Conservation (phyloP, 768 basidiomycete genomes). For the Mycena vitilis region DNA sequence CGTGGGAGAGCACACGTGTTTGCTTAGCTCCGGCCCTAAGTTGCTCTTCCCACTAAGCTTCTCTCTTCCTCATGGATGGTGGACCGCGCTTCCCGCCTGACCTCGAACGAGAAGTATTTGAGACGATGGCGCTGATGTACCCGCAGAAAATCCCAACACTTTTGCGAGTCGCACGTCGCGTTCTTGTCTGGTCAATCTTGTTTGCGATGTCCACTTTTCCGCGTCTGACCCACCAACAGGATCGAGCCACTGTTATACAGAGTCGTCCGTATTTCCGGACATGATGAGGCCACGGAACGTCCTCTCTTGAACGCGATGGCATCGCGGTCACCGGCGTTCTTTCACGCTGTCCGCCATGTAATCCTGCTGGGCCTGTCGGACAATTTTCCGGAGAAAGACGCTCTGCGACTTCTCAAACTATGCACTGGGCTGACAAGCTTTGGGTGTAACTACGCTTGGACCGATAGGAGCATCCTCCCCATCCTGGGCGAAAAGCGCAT, state of each 20-base stretch:
- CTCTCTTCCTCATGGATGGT: too few relatives aligned
- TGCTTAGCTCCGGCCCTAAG: too few relatives aligned
- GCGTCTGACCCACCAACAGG: background rate
- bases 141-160: background rate
- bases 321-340: background rate
- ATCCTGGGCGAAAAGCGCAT: background rate
- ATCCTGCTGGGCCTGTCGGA: background rate
- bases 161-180: constrained; percentile 5
- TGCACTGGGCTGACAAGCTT: background rate
- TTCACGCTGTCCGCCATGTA: background rate
- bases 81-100: background rate
- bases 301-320: background rate
- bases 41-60: too few relatives aligned
- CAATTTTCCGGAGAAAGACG: background rate
- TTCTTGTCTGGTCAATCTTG: background rate
- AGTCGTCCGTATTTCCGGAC: background rate
- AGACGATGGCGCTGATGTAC: background rate
- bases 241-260: background rate
- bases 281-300: background rate
- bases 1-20: too few relatives aligned
- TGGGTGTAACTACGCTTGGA: background rate
- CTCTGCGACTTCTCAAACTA: background rate
- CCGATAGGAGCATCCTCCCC: background rate
- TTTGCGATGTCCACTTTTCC: background rate
- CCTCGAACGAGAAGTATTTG: constrained; percentile 7